Conservation (phyloP, 768 basidiomycete genomes). For the Suillus tomentosus region DNA sequence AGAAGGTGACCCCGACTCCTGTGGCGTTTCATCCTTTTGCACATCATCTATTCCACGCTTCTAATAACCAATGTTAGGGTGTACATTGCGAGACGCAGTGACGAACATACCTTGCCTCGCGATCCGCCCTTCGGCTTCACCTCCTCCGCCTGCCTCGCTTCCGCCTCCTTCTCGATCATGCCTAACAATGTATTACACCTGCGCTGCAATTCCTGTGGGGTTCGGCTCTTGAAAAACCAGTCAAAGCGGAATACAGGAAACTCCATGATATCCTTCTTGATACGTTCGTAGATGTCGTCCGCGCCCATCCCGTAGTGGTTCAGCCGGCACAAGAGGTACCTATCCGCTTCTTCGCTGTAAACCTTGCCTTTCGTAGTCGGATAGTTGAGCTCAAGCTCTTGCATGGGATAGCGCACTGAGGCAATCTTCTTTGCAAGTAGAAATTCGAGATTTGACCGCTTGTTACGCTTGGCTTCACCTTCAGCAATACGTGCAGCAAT, state of each 20-base stretch:
- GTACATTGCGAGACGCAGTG: not conserved
- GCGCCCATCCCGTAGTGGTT: slow-evolving; percentile 87
- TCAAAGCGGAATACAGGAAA: slow-evolving; percentile 98
- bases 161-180: slow-evolving; percentile 93
- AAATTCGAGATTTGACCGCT: slow-evolving; percentile 76
- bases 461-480: slow-evolving; percentile 88
- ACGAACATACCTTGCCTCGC: slow-evolving; percentile 61
- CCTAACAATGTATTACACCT: slow-evolving; percentile 84
- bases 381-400: slow-evolving; percentile 94
- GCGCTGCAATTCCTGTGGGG: slow-evolving; percentile 84
- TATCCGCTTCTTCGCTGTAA: slow-evolving; percentile 95
- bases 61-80: slow-evolving; percentile 34
- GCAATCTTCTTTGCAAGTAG: slow-evolving; percentile 82
- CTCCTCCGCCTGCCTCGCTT: slow-evolving; percentile 65
- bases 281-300: slow-evolving; percentile 90
- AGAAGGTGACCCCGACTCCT: slow-evolving; percentile 64
- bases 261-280: slow-evolving; percentile 95
- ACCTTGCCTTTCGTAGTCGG: slow-evolving; percentile 96
- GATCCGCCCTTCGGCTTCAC: slow-evolving; percentile 56
- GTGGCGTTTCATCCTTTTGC: slow-evolving; percentile 44
- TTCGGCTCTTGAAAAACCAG: slow-evolving; percentile 97
- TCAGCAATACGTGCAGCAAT: slow-evolving; percentile 83
- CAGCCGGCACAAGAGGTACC: slow-evolving; percentile 89
- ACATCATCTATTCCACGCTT: slow-evolving; percentile 77
- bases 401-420: slow-evolving; percentile 89